These are phyloP conservation scores for Claviceps digitariae DNA, from an alignment of 2,329 filamentous ascomycete genomes.

Conservation along the genomic window DNA sequence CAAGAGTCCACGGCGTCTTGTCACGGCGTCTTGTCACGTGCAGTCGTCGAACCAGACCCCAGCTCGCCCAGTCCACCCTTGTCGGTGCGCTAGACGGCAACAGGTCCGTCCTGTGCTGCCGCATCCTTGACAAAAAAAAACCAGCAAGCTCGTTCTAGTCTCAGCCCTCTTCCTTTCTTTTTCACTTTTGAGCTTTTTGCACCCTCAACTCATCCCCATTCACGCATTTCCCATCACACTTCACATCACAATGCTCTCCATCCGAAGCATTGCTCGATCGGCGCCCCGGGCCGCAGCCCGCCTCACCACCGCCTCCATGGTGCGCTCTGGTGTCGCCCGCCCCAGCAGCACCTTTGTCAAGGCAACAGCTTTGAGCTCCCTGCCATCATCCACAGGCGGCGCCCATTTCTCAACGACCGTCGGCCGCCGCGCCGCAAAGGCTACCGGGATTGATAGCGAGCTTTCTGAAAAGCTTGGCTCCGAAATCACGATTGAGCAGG, in stretches of 20 bases:
- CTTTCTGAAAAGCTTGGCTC: constrained; percentile 74
- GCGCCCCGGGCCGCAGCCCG: constrained; percentile 51
- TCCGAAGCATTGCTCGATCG: constrained; percentile 51
- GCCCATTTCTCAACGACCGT: constrained; percentile 33
- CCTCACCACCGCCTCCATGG: constrained; percentile 35
- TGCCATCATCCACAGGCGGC: constrained; percentile 22
- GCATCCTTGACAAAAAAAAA: neutral
- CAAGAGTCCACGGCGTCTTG: too few species aligned
- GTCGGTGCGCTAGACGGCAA: too few species aligned
- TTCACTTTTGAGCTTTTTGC: neutral
- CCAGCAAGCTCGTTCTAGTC: neutral
- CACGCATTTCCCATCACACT: neutral
- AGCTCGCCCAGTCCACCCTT: neutral
- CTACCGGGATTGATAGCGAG: constrained; percentile 55
- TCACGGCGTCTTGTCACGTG: too few species aligned
- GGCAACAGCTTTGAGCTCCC: constrained; percentile 22
- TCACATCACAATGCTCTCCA: constrained; percentile 47
- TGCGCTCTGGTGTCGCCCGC: constrained; percentile 34
- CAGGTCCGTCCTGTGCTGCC: neutral
- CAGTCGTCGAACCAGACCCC: neutral
- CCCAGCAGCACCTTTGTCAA: constrained; percentile 36
- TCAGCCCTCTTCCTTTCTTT: too few species aligned
- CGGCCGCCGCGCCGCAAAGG: constrained; percentile 27
- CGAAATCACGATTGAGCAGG: constrained; percentile 73
- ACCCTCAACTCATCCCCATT: constrained; percentile 6